Conservation (phyloP, 306 rosid species). For the Vigna nakashimae region DNA sequence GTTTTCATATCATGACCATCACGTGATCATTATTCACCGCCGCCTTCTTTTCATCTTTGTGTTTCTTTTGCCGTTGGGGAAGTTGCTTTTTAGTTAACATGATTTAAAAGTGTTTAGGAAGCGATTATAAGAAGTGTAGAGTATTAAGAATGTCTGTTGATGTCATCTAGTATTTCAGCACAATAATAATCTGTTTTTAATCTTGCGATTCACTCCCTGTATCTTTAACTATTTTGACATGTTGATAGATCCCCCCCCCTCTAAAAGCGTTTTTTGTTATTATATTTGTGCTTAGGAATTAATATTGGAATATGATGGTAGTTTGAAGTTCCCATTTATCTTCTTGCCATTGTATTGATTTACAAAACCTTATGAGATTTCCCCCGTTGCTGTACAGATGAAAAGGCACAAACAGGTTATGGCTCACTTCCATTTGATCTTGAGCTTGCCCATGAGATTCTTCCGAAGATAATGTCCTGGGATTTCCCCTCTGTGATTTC, state of each 20-base stretch:
- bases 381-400: conserved; percentile 56
- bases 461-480: conserved; percentile 93
- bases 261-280: conserved; percentile 1
- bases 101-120: not conserved
- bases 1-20: conserved; percentile 10
- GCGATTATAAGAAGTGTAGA: not conserved
- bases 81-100: conserved; percentile 25
- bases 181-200: conserved; percentile 20
- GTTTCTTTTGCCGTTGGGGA: conserved; percentile 1
- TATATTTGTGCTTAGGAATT: conserved; percentile 36
- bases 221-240: conserved; percentile 10
- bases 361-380: conserved; percentile 31
- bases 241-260: not conserved
- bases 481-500: conserved; percentile 80
- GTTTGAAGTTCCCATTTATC: not conserved
- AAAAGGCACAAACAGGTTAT: conserved; percentile 46
- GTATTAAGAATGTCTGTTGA: conserved; percentile 14
- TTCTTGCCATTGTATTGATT: conserved; percentile 30
- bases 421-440: conserved; percentile 74
- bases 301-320: conserved; percentile 19
- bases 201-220: not conserved
- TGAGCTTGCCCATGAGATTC: conserved; percentile 75
- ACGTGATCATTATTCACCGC: not conserved
- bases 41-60: not conserved
- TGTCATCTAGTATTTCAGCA: conserved; percentile 13